phyloP scores from a whole-genome alignment of 352 stramenopile species.

The Globisporangium yorkense region DNA sequence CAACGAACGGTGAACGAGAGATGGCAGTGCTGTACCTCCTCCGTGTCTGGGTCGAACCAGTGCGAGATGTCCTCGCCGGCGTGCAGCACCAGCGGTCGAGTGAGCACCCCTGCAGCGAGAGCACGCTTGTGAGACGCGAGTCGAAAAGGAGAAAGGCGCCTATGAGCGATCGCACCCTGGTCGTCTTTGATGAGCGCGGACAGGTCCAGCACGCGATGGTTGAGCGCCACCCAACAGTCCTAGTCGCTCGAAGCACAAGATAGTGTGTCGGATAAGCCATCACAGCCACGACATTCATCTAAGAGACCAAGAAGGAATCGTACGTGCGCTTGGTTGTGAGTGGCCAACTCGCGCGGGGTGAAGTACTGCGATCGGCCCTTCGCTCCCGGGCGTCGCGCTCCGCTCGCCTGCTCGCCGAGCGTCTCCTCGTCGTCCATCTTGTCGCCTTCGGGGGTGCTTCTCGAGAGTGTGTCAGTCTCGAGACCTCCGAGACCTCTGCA shows the following conservation, averaged over 20 bases:
- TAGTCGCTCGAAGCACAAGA: conserved; percentile 10
- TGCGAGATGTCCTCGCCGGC: conserved; percentile 89
- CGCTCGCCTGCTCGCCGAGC: neutral
- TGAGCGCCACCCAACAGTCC: conserved; percentile 78
- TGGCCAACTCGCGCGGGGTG: conserved; percentile 69
- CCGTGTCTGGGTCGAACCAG: conserved; percentile 83
- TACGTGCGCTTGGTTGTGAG: conserved; percentile 81
- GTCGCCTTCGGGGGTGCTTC: neutral
- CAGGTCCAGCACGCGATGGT: conserved; percentile 81
- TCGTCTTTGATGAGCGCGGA: conserved; percentile 66
- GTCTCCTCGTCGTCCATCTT: neutral
- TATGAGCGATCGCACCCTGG: conserved; percentile 21
- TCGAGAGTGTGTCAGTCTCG: no score
- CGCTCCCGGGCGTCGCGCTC: neutral
- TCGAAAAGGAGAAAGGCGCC: neutral
- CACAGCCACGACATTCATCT: neutral
- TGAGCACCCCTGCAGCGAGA: conserved; percentile 41
- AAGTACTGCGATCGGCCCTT: conserved; percentile 37
- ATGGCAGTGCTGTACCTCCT: conserved; percentile 34
- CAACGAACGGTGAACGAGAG: neutral
- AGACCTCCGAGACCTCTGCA: no score
- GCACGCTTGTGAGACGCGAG: neutral
- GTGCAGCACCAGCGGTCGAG: conserved; percentile 74
- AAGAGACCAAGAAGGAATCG: neutral
- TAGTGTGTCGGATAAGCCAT: no score